A percentile compares a stretch with the other conserved stretches of the same genome.
Evolutionary conservation across 1,284 basidiomycete genomes (phyloP).

Genomic region (Cutaneotrichosporon sp.): DNA sequence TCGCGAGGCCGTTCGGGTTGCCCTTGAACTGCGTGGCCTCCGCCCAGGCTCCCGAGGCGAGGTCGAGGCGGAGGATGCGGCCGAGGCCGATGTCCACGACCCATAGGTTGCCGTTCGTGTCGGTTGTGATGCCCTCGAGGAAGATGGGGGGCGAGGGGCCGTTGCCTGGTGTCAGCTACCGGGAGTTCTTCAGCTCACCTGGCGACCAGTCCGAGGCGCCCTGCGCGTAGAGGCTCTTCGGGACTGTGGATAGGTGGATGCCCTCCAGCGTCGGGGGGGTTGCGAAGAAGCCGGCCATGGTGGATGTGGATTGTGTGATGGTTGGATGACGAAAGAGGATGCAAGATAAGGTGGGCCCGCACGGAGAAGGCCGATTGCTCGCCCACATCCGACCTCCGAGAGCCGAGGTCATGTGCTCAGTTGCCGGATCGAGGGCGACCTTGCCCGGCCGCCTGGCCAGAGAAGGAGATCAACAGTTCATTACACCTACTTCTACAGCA

Average conservation of each 20-base stretch:
- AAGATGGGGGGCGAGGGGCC: background rate
- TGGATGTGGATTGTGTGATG: background rate
- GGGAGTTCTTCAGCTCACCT: background rate
- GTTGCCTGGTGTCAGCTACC: background rate
- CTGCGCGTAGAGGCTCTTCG: background rate
- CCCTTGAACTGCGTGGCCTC: background rate
- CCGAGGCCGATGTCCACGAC: background rate
- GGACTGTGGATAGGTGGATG: background rate
- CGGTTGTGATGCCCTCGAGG: slow-evolving; percentile 4
- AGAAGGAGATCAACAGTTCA: too few relatives aligned
- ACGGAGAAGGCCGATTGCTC: background rate
- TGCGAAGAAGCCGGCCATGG: slow-evolving; percentile 1
- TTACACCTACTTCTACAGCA: background rate
- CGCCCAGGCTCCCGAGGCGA: background rate
- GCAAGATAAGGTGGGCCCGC: background rate
- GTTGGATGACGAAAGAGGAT: background rate
- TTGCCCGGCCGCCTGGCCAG: too few relatives aligned
- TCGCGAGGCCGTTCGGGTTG: background rate
- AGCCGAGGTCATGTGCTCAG: too few relatives aligned
- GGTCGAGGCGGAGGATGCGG: background rate
- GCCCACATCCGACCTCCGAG: too few relatives aligned
- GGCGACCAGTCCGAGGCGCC: background rate
- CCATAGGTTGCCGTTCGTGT: background rate
- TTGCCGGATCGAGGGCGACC: too few relatives aligned
- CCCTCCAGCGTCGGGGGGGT: background rate